Evolutionary conservation across 2,329 filamentous ascomycete genomes (phyloP), one percentile per base, ranked within the genome.

Genomic region (Pseudogymnoascus sp.): DNA sequence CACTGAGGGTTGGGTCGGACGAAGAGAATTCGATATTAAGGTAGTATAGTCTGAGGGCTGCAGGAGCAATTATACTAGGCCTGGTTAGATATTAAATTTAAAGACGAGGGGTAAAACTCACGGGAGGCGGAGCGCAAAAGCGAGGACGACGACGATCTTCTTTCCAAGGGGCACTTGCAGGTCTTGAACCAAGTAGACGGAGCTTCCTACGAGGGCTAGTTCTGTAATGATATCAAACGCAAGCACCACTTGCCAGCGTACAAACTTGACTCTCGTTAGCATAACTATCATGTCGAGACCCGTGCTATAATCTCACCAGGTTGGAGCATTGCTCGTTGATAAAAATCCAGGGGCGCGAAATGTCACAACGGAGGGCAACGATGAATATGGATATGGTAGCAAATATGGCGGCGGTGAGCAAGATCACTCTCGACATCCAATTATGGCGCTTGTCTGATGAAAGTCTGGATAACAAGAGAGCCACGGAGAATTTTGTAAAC

Each of bases 391-490:
- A 77, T 8, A 74, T 67, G 12, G 78, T 65, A 8, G 74, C 65
- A 68, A 77, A 76, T 16, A 72, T 64, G 2, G 74, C 74, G 12
- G 75, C 75, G 0, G 71, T 64, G 3, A 62, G 71, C 2, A 80
- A 67, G 8, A 75, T 73, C 1, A 65, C 66, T 65, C 72, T 74
- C 4, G 76, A 73, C 2, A 72, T 69, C 12, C 70, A 61, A 10
- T 72, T 72, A 66, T 81, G 78, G 4, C 65, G 66, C 60, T 73
- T 74, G 29, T 77, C 73, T 6, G 77, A 77, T 2, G 78, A 78
- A 14, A 81, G 70, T 4, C 78, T 77, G 19, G 78, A 69, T 61
- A 78, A 75, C 10, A 81, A 74, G 14, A 76, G 72, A 5, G 75
- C 71, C 38, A 78, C 72, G 7, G 75, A 75, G 61, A 71, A 72